phyloP scores from a whole-genome alignment of 2,329 filamentous ascomycete species.

The Calonectria fujianensis region DNA sequence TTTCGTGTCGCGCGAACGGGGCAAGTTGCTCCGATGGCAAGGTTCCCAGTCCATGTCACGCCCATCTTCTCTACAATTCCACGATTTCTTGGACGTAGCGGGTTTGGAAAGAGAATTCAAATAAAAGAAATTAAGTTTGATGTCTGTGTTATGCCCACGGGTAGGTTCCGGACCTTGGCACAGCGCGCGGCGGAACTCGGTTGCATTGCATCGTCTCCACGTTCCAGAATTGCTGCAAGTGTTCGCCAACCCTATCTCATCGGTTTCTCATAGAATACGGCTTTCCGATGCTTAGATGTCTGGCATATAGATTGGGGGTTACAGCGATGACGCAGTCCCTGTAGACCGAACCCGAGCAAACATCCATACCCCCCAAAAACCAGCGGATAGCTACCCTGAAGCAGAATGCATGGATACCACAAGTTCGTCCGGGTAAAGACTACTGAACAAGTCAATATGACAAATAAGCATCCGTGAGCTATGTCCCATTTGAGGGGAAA shows the following conservation, averaged over 20 bases:
- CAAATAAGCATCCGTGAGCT: neutral
- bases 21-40: neutral
- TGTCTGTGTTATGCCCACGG: neutral
- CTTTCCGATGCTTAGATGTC: neutral
- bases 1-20: neutral
- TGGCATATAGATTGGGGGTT: neutral
- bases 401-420: neutral
- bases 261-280: neutral
- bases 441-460: neutral
- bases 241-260: neutral
- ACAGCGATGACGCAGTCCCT: neutral
- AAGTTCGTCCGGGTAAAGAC: neutral
- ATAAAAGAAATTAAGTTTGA: neutral
- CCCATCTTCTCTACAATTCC: neutral
- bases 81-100: neutral
- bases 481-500: neutral
- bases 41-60: neutral
- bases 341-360: neutral
- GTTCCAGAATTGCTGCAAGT: constrained; percentile 6
- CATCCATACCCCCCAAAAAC: neutral
- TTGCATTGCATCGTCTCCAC: constrained; percentile 7
- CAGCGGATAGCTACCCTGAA: neutral
- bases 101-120: neutral
- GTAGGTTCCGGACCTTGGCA: neutral
- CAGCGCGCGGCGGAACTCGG: neutral